Evolutionary conservation across 2,329 filamentous ascomycete species (phyloP).

Genomic region (Nigrospora oryzae): DNA sequence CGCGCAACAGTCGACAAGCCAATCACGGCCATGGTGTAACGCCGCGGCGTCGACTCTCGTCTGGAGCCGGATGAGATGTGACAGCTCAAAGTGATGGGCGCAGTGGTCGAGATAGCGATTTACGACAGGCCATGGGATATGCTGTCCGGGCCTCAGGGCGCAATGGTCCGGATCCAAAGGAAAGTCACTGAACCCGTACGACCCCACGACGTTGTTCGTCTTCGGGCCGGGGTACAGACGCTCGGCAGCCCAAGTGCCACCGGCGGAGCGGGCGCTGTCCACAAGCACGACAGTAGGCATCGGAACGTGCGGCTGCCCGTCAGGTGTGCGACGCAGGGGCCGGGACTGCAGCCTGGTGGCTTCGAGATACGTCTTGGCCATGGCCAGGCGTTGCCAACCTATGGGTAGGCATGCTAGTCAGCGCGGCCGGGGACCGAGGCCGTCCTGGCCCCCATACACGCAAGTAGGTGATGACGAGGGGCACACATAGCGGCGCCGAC

Average conservation of each 20-base stretch:
- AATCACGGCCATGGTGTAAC: background rate
- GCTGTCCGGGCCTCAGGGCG: conserved; percentile 32
- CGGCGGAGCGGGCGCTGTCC: conserved; percentile 40
- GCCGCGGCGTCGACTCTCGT: conserved; percentile 4
- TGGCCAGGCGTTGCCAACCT: conserved; percentile 38
- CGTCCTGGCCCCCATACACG: no score
- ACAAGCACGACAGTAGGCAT: conserved; percentile 35
- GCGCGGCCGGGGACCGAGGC: no score
- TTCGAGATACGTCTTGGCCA: conserved; percentile 31
- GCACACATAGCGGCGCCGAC: conserved; percentile 14
- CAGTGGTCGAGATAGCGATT: conserved; percentile 14
- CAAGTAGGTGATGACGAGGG: no score
- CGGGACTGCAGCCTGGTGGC: conserved; percentile 42
- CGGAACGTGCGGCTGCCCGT: conserved; percentile 26
- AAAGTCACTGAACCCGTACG: conserved; percentile 56
- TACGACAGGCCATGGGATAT: conserved; percentile 38
- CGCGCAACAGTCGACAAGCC: conserved; percentile 1
- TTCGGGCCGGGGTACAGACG: conserved; percentile 53
- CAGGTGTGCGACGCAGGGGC: conserved; percentile 31
- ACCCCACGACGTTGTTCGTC: conserved; percentile 55
- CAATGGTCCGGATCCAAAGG: conserved; percentile 46
- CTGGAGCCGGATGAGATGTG: conserved; percentile 1
- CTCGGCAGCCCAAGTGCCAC: conserved; percentile 52
- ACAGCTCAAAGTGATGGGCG: conserved; percentile 3
- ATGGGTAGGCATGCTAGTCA: no score